Base-by-base conservation (phyloP, 2,329 filamentous ascomycete genomes). In the Colletotrichum caudatum region DNA sequence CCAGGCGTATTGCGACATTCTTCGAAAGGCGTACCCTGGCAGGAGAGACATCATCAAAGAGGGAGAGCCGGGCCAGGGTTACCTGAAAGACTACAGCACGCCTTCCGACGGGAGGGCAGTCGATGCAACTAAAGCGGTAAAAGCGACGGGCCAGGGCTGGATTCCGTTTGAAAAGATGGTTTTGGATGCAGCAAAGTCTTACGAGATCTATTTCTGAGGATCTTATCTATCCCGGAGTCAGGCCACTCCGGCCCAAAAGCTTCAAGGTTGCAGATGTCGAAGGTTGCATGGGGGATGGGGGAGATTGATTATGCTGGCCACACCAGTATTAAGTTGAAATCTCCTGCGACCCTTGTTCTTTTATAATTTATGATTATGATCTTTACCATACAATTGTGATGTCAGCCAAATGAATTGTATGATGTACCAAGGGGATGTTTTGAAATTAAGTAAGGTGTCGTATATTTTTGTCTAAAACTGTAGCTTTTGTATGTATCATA, bases 131-230 rank as follows among this genome's bases (percentile, higher is more conserved):
- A 74, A 74, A 26, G 74, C 64, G 3, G 64, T 59, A 29, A 65
- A 74, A 29, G 54, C 73, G 5, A 58, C 64, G 18, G 72, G 69
- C 0, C 54, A 64, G 35, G 6, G 14, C 9, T 73, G 61, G 59
- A 59, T 69, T 6, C 53, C 69, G 2, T 73, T 69, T 14, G 69
- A 73, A 4, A 64, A 50, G 23, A 72, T 33, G 14, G n/a, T 72
- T 11, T 18, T 73, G 50, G 72, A 73, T 59, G 64, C 72, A 1
- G 72, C 69, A 11, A 72, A 72, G 46, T 53, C 65, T 18, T 73
- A 66, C 16, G 71, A 73, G 62, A 60, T 56, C 18, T 71, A 68
- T 23, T 71, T 71, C 20, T 64, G 33, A 14, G 1, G 5, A 26
- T n/a, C 14, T n/a, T 11, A 4, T n/a, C 2, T 37, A 18, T 1